Conservation (phyloP, 495 filamentous ascomycete genomes). For the Lasiosphaeria miniovina region DNA sequence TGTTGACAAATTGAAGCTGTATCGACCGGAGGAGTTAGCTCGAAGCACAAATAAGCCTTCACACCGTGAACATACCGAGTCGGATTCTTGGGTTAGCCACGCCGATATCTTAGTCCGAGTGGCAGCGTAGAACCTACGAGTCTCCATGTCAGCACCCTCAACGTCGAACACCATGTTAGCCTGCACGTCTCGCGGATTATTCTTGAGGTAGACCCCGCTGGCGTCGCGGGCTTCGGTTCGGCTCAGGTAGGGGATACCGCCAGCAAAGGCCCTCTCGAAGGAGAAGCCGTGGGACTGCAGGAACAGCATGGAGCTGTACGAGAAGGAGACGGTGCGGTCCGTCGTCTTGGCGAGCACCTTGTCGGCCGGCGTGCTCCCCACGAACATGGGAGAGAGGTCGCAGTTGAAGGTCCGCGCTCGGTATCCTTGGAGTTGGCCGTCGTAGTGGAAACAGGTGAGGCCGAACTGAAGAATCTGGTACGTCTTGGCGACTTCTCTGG, state of each 20-base stretch:
- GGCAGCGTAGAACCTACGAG: background rate
- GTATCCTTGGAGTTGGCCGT: no score
- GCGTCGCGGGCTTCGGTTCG: constrained; percentile 56
- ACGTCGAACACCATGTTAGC: background rate
- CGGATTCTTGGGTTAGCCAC: background rate
- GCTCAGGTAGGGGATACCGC: constrained; percentile 69
- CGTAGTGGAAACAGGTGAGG: no score
- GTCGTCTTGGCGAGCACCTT: constrained; percentile 23
- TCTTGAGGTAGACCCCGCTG: background rate
- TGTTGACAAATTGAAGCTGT: constrained; percentile 28
- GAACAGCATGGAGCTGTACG: constrained; percentile 57
- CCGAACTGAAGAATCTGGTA: no score
- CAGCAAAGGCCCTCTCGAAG: constrained; percentile 52
- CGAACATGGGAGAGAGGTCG: constrained; percentile 1
- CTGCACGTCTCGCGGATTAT: background rate
- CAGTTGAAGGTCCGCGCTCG: no score
- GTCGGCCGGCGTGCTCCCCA: background rate
- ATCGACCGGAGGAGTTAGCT: constrained; percentile 11
- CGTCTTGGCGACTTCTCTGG: no score
- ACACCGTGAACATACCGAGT: no score
- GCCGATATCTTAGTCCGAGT: background rate
- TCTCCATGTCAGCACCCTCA: background rate
- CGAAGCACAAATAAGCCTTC: no score
- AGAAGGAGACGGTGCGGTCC: constrained; percentile 38
- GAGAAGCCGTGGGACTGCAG: constrained; percentile 60